A percentile compares a stretch with the other conserved stretches of the same genome.
Evolutionary conservation across 352 stramenopile genomes (phyloP).

Genomic region (Globisporangium lucens): DNA sequence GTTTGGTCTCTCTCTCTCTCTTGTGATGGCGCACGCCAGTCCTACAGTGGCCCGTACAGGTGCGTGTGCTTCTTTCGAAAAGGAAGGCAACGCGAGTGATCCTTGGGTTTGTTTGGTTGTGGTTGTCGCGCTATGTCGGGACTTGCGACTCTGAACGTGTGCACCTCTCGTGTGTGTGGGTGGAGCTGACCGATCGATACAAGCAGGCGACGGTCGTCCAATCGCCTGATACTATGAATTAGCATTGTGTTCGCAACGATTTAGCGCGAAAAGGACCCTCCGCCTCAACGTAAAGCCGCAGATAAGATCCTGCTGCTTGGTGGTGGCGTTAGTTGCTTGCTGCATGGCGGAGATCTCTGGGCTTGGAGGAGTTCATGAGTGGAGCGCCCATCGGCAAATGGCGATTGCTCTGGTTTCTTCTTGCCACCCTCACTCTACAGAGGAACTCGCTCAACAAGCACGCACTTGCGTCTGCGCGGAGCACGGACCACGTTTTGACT

Average conservation of each 20-base stretch:
- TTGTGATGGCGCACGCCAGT: background rate
- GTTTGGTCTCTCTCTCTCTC: background rate
- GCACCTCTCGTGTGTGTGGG: background rate
- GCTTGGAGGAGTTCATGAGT: background rate
- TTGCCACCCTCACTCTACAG: background rate
- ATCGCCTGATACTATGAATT: background rate
- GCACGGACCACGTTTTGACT: no score
- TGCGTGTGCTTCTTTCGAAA: background rate
- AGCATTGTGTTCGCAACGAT: background rate
- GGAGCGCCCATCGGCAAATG: background rate
- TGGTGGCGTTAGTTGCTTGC: background rate
- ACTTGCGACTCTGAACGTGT: background rate
- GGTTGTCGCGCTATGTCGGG: background rate
- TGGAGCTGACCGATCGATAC: background rate
- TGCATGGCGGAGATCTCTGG: background rate
- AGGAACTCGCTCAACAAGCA: no score
- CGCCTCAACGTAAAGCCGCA: background rate
- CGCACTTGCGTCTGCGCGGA: no score
- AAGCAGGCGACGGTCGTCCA: background rate
- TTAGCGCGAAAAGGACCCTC: background rate
- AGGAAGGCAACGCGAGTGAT: background rate
- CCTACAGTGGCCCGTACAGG: background rate
- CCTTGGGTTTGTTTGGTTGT: background rate
- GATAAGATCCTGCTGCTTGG: background rate
- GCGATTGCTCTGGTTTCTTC: background rate